These are phyloP conservation scores for Paracamarosporium sp. DNA, from an alignment of 2,329 filamentous ascomycete genomes.

Conservation along the genomic window DNA sequence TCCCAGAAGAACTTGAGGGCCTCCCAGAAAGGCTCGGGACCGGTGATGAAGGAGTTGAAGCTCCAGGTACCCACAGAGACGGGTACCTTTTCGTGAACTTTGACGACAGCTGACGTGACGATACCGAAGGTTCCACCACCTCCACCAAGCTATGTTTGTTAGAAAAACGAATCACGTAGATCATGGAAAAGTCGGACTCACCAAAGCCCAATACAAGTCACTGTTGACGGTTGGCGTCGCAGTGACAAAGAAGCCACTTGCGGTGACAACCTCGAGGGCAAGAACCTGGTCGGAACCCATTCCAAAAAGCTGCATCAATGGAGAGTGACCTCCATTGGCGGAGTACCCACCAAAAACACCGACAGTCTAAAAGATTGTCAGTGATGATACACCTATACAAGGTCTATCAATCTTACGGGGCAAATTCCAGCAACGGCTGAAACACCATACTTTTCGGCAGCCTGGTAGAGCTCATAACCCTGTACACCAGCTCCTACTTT, in stretches of 20 bases:
- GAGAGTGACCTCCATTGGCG: conserved; percentile 61
- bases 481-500: conserved; percentile 42
- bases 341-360: conserved; percentile 55
- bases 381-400: too few species aligned
- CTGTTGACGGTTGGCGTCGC: conserved; percentile 41
- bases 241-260: conserved; percentile 32
- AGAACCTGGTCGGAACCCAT: conserved; percentile 45
- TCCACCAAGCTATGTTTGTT: conserved; percentile 34
- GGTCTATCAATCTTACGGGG: too few species aligned
- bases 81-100: conserved; percentile 38
- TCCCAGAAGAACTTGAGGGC: conserved; percentile 15
- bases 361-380: too few species aligned
- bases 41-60: conserved; percentile 27
- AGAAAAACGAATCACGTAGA: not conserved
- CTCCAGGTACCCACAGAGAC: conserved; percentile 32
- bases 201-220: conserved; percentile 46
- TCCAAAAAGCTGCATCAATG: conserved; percentile 56
- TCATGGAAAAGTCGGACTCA: not conserved
- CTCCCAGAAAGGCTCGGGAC: conserved; percentile 28
- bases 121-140: conserved; percentile 46
- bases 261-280: conserved; percentile 43
- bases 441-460: conserved; percentile 38
- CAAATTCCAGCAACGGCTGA: conserved; percentile 45
- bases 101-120: conserved; percentile 40
- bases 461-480: conserved; percentile 35